Conservation (phyloP, 2,329 filamentous ascomycete genomes). For the Aspergillus oerlinghausenensis region DNA sequence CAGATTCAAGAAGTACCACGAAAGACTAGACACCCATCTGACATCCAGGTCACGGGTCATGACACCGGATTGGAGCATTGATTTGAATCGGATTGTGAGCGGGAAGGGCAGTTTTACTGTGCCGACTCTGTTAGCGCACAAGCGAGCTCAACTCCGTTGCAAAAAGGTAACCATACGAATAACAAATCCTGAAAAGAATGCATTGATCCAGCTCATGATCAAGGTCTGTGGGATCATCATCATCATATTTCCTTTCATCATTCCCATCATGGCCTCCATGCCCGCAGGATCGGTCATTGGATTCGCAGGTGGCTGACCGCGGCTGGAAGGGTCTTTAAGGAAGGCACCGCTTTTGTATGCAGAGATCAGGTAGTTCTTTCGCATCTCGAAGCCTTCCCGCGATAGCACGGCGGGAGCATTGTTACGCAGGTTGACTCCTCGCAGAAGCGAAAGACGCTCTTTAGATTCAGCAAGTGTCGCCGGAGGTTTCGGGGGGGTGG, state of each 20-base stretch:
- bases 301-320: slow-evolving; percentile 84
- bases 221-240: slow-evolving; percentile 99
- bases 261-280: slow-evolving; percentile 99
- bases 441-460: slow-evolving; percentile 79
- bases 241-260: slow-evolving; percentile 99
- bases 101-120: slow-evolving; percentile 94
- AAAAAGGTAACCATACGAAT: slow-evolving; percentile 64
- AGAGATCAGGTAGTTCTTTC: slow-evolving; percentile 74
- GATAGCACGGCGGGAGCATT: slow-evolving; percentile 81
- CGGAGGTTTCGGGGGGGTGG: slow-evolving; percentile 73
- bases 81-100: slow-evolving; percentile 97
- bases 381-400: slow-evolving; percentile 67
- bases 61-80: slow-evolving; percentile 96
- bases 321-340: slow-evolving; percentile 80
- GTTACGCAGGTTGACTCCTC: slow-evolving; percentile 75
- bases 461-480: slow-evolving; percentile 58
- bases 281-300: slow-evolving; percentile 91
- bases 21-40: slow-evolving; percentile 96
- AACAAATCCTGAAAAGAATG: slow-evolving; percentile 96
- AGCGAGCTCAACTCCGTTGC: neutral
- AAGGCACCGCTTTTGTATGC: slow-evolving; percentile 83
- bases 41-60: slow-evolving; percentile 95
- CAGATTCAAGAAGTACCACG: slow-evolving; percentile 97
- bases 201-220: slow-evolving; percentile 99
- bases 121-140: slow-evolving; percentile 5